phyloP scores from a whole-genome alignment of 2,329 filamentous ascomycete species.

The Aspergillus sp. region DNA sequence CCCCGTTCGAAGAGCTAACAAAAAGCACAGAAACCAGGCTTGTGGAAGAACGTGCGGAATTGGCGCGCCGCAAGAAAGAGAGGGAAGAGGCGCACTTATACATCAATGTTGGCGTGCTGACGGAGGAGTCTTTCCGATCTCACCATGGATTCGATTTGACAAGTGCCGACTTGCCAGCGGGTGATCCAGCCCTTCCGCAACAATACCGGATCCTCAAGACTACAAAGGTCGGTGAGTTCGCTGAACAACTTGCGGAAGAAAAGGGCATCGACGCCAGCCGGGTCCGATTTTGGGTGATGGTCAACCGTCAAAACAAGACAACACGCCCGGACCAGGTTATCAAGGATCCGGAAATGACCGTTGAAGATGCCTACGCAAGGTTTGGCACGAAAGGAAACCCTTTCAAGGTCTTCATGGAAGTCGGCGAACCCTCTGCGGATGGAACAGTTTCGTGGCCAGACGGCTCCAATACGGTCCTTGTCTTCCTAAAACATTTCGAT shows the following conservation, averaged over 20 bases:
- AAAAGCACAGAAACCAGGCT: slow-evolving; percentile 62
- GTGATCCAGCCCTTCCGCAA: slow-evolving; percentile 69
- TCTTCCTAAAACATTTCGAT: slow-evolving; percentile 94
- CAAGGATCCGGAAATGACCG: slow-evolving; percentile 70
- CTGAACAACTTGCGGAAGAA: slow-evolving; percentile 68
- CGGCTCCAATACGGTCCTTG: slow-evolving; percentile 62
- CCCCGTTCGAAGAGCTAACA: neutral
- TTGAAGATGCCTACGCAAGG: slow-evolving; percentile 71
- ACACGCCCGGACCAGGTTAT: slow-evolving; percentile 87
- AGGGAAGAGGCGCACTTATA: slow-evolving; percentile 93
- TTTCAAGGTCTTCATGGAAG: slow-evolving; percentile 85
- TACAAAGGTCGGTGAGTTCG: slow-evolving; percentile 75
- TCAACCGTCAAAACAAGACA: slow-evolving; percentile 97
- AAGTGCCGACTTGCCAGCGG: slow-evolving; percentile 60
- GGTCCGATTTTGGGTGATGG: slow-evolving; percentile 92
- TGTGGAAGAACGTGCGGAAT: slow-evolving; percentile 74
- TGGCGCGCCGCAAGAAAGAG: slow-evolving; percentile 79
- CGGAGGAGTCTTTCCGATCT: slow-evolving; percentile 73
- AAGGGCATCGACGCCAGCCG: slow-evolving; percentile 65
- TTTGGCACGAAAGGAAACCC: slow-evolving; percentile 65
- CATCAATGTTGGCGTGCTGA: slow-evolving; percentile 78
- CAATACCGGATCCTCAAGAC: slow-evolving; percentile 71
- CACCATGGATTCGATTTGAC: slow-evolving; percentile 85
- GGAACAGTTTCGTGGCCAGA: slow-evolving; percentile 70
- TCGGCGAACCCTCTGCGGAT: slow-evolving; percentile 66